Evolutionary conservation across 2,329 filamentous ascomycete genomes (phyloP).

Genomic region (Alternaria sp.): DNA sequence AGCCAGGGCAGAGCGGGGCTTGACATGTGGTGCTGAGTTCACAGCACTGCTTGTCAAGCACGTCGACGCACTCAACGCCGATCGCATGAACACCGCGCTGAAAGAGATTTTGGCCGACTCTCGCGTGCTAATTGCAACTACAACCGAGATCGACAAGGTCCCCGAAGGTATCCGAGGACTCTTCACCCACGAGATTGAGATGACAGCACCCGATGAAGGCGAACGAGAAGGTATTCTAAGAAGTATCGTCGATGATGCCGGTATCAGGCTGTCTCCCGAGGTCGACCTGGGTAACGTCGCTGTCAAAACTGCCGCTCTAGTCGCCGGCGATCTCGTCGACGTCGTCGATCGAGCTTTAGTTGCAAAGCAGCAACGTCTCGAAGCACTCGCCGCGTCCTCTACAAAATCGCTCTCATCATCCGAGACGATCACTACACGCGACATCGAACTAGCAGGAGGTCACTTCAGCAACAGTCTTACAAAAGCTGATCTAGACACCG

Average conservation of each 20-base stretch:
- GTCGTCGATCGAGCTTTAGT: slow-evolving; percentile 89
- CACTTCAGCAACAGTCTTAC: slow-evolving; percentile 78
- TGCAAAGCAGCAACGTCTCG: slow-evolving; percentile 76
- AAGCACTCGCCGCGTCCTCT: slow-evolving; percentile 67
- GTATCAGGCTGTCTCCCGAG: slow-evolving; percentile 78
- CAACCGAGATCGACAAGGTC: slow-evolving; percentile 92
- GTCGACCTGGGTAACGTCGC: slow-evolving; percentile 86
- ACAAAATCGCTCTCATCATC: slow-evolving; percentile 42
- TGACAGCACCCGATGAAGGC: slow-evolving; percentile 88
- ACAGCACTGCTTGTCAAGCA: slow-evolving; percentile 88
- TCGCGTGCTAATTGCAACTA: slow-evolving; percentile 88
- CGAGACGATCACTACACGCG: slow-evolving; percentile 68
- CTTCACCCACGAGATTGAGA: slow-evolving; percentile 95
- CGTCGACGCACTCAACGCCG: slow-evolving; percentile 87
- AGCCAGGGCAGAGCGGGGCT: slow-evolving; percentile 83
- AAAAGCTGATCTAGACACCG: slow-evolving; percentile 85
- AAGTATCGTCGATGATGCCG: slow-evolving; percentile 76
- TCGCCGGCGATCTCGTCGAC: slow-evolving; percentile 92
- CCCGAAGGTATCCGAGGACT: slow-evolving; percentile 87
- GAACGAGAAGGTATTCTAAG: slow-evolving; percentile 88
- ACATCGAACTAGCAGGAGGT: slow-evolving; percentile 89
- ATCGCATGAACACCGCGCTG: slow-evolving; percentile 84
- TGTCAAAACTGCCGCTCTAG: slow-evolving; percentile 92
- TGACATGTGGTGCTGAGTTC: slow-evolving; percentile 83
- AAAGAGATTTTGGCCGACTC: slow-evolving; percentile 82